Percentiles rank a stretch among this genome's conserved stretches.
phyloP scores from a whole-genome alignment of 2,329 filamentous ascomycete species.

The Aspergillus novoparasiticus region DNA sequence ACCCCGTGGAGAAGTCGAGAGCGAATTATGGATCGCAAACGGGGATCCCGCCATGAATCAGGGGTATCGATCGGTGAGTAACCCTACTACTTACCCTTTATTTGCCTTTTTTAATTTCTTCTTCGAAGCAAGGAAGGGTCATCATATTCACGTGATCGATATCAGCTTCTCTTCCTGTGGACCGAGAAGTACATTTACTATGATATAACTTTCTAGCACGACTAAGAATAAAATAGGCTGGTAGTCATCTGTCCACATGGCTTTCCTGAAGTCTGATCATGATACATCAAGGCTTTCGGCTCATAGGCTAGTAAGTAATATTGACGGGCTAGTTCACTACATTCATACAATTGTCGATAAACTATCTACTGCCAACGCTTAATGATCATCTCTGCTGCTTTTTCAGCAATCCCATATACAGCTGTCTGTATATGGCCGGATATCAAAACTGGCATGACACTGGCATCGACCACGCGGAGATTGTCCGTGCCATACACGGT shows the following conservation, averaged over 20 bases:
- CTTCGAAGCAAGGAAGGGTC: too few relatives aligned
- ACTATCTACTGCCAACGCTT: neutral
- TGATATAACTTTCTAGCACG: neutral
- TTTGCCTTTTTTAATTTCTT: too few relatives aligned
- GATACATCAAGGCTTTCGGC: neutral
- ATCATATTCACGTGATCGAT: neutral
- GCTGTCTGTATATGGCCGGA: neutral
- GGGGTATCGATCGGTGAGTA: neutral
- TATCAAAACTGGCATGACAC: neutral
- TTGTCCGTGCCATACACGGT: neutral
- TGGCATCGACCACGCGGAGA: neutral
- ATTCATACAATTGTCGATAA: neutral
- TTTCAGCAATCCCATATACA: neutral
- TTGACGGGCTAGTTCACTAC: neutral
- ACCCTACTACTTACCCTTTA: too few relatives aligned
- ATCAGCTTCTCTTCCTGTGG: too few relatives aligned
- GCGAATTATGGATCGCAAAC: neutral
- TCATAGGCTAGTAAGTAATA: fast-evolving
- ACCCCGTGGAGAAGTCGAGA: neutral
- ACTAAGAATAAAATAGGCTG: neutral
- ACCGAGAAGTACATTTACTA: neutral
- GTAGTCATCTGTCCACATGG: neutral
- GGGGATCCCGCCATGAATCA: neutral
- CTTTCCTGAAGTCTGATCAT: neutral
- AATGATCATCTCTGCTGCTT: neutral